Evolutionary conservation across 2,329 filamentous ascomycete species (phyloP).

Genomic region (Colletotrichum sp.): DNA sequence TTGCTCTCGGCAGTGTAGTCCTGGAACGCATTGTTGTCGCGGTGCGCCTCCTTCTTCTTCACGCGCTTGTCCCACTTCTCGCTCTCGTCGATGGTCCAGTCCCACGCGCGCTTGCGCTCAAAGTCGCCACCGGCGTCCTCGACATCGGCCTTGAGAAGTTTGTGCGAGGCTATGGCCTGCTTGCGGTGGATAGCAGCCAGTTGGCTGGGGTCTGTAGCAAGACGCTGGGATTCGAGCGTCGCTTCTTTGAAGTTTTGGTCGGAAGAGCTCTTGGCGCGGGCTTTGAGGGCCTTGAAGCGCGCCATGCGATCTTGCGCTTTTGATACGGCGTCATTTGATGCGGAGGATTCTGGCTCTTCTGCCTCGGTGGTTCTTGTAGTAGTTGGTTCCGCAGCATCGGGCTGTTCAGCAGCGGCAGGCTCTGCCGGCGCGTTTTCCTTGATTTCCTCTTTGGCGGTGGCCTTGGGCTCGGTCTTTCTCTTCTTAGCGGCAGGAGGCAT

Average conservation of each 20-base stretch:
- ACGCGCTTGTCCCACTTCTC: conserved; percentile 93
- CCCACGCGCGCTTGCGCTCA: conserved; percentile 97
- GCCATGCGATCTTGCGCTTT: conserved; percentile 73
- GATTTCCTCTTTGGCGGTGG: conserved; percentile 22
- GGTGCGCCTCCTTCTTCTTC: conserved; percentile 81
- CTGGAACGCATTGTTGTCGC: conserved; percentile 87
- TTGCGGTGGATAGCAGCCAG: conserved; percentile 82
- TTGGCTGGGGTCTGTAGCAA: conserved; percentile 77
- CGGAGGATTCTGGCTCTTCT: conserved; percentile 13
- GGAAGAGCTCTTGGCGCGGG: conserved; percentile 75
- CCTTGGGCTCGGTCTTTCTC: conserved; percentile 41
- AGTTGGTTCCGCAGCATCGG: conserved; percentile 16
- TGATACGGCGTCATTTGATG: conserved; percentile 31
- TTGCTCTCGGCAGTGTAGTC: conserved; percentile 87
- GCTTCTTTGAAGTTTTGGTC: conserved; percentile 84
- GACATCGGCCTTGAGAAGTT: conserved; percentile 89
- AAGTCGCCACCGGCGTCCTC: conserved; percentile 89
- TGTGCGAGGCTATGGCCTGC: conserved; percentile 87
- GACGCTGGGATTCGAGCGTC: conserved; percentile 79
- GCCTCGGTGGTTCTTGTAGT: conserved; percentile 26
- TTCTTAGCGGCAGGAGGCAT: conserved; percentile 52
- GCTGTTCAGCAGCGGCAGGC: conserved; percentile 21
- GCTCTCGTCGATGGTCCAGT: conserved; percentile 95
- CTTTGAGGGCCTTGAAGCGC: conserved; percentile 86
- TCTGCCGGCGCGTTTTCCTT: neutral